Percentiles rank a stretch among this genome's conserved stretches.
Evolutionary conservation across 202 grass and related monocot species (phyloP).

Genomic region (Eragrostis tef): DNA sequence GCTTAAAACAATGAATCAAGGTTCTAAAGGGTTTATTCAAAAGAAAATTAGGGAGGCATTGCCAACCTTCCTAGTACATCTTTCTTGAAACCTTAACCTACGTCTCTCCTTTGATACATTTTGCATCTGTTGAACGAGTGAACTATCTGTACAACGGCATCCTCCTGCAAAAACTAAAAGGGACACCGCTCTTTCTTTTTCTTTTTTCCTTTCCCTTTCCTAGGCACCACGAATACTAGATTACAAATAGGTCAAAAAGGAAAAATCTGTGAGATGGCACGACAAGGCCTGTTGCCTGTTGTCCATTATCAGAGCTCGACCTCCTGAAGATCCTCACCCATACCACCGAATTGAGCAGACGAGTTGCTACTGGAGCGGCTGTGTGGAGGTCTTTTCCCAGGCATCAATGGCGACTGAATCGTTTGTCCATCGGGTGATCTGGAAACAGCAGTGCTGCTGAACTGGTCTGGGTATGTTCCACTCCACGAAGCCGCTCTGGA

Average conservation of each 20-base stretch:
- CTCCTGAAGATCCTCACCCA: slow-evolving; percentile 66
- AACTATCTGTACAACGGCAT: slow-evolving; percentile 73
- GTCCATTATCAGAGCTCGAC: slow-evolving; percentile 58
- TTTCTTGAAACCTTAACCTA: slow-evolving; percentile 36
- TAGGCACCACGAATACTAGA: slow-evolving; percentile 46
- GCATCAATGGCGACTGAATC: slow-evolving; percentile 46
- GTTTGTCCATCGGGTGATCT: slow-evolving; percentile 43
- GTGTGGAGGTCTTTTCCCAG: slow-evolving; percentile 35
- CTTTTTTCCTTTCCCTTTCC: slow-evolving; percentile 17
- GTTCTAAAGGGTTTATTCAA: background rate
- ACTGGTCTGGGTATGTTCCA: slow-evolving; percentile 56
- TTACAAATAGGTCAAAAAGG: slow-evolving; percentile 31
- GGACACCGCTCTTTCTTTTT: slow-evolving; percentile 1
- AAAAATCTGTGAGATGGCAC: background rate
- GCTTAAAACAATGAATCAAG: slow-evolving; percentile 9
- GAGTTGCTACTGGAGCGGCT: slow-evolving; percentile 57
- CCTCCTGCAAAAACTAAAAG: slow-evolving; percentile 62
- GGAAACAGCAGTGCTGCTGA: slow-evolving; percentile 10
- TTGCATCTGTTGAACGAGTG: slow-evolving; percentile 48
- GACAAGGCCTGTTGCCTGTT: background rate
- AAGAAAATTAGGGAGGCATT: background rate
- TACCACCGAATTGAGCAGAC: slow-evolving; percentile 36
- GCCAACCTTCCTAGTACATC: slow-evolving; percentile 9
- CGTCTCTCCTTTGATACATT: slow-evolving; percentile 36
- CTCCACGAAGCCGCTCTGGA: slow-evolving; percentile 76